These are phyloP conservation scores for Pichia sp. DNA, from an alignment of 1,139 yeast species.

Conservation along the genomic window DNA sequence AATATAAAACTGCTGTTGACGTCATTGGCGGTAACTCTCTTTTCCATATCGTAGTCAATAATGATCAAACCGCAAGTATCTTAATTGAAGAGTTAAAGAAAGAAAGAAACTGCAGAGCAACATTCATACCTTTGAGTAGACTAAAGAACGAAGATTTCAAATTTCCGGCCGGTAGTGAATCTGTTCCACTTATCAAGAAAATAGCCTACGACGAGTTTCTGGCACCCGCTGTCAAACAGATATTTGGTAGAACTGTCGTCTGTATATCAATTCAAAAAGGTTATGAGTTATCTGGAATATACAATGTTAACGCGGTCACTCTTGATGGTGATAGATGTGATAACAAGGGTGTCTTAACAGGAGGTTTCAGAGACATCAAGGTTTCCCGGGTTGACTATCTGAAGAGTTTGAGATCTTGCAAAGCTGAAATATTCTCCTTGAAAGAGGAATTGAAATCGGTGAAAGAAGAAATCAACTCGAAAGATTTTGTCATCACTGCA, in stretches of 20 bases:
- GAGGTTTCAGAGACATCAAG: slow-evolving; percentile 78
- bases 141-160: slow-evolving; percentile 38
- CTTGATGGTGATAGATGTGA: slow-evolving; percentile 90
- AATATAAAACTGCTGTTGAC: slow-evolving; percentile 81
- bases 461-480: slow-evolving; percentile 42
- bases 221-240: slow-evolving; percentile 65
- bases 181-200: slow-evolving; percentile 73
- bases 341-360: slow-evolving; percentile 76
- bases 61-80: slow-evolving; percentile 74
- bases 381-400: slow-evolving; percentile 69
- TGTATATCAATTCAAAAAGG: slow-evolving; percentile 69
- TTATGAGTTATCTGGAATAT: slow-evolving; percentile 58
- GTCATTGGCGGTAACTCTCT: slow-evolving; percentile 84
- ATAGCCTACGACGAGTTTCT: slow-evolving; percentile 55
- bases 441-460: slow-evolving; percentile 36
- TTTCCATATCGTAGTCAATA: slow-evolving; percentile 86
- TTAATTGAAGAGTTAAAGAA: slow-evolving; percentile 75
- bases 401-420: slow-evolving; percentile 49
- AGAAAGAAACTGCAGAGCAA: slow-evolving; percentile 73
- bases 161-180: slow-evolving; percentile 55
- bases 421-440: slow-evolving; percentile 37
- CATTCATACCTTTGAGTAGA: slow-evolving; percentile 85
- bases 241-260: slow-evolving; percentile 78
- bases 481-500: slow-evolving; percentile 46
- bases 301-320: slow-evolving; percentile 72